Evolutionary conservation across 257 asterid species (phyloP).

Genomic region (Fraxinus pennsylvanica): DNA sequence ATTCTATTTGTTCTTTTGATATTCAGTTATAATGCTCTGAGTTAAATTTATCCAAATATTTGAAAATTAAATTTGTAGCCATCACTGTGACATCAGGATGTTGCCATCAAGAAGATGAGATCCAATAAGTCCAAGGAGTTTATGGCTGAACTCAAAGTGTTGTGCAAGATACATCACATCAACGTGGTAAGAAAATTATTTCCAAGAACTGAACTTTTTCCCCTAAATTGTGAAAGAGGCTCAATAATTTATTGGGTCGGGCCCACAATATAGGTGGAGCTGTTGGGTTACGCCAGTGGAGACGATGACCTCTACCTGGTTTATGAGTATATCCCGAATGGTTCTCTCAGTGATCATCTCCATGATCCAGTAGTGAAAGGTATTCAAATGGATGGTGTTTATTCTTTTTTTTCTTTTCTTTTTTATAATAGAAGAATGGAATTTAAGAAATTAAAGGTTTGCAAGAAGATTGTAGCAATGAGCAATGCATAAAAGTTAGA

Average conservation of each 20-base stretch:
- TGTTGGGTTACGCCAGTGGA: conserved; percentile 81
- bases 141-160: conserved; percentile 76
- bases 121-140: conserved; percentile 84
- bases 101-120: conserved; percentile 88
- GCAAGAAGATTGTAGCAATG: too few relatives aligned
- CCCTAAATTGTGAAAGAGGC: conserved; percentile 2
- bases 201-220: conserved; percentile 8
- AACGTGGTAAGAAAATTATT: conserved; percentile 64
- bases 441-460: too few relatives aligned
- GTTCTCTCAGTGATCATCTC: conserved; percentile 74
- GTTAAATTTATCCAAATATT: background rate
- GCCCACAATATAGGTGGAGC: conserved; percentile 58
- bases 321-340: conserved; percentile 64
- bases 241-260: conserved; percentile 10
- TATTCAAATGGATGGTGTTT: conserved; percentile 15
- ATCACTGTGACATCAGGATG: conserved; percentile 50
- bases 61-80: background rate
- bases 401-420: background rate
- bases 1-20: background rate
- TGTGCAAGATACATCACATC: conserved; percentile 84
- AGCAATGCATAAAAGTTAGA: too few relatives aligned
- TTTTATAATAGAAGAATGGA: background rate
- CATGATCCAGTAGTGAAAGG: conserved; percentile 82
- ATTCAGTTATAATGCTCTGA: background rate
- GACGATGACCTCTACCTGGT: conserved; percentile 82